Percentiles rank a stretch among this genome's conserved stretches.
phyloP scores from a whole-genome alignment of 2,329 filamentous ascomycete species.

The Fusarium praegraminearum region DNA sequence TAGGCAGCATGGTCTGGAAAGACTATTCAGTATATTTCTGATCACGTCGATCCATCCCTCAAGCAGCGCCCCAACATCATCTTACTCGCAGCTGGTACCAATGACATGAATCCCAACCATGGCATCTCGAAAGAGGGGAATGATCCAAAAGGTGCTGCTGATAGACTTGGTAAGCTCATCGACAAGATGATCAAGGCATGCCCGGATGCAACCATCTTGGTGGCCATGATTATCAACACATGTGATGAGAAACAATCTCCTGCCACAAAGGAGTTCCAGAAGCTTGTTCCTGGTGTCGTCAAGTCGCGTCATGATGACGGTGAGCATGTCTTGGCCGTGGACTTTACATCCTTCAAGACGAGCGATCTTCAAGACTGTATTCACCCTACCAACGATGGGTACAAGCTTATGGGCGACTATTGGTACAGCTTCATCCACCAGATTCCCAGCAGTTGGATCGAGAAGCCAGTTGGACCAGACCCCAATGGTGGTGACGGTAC shows the following conservation, averaged over 20 bases:
- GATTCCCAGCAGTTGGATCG: constrained; percentile 40
- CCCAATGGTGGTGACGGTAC: neutral
- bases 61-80: constrained; percentile 25
- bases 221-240: constrained; percentile 25
- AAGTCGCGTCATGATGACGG: constrained; percentile 8
- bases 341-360: constrained; percentile 24
- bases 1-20: constrained; percentile 31
- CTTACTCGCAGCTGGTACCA: constrained; percentile 18
- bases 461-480: constrained; percentile 26
- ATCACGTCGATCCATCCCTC: constrained; percentile 12
- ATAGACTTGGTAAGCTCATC: constrained; percentile 13
- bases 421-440: constrained; percentile 45
- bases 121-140: constrained; percentile 27
- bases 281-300: constrained; percentile 6
- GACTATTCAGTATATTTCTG: constrained; percentile 27
- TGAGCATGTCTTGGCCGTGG: constrained; percentile 22
- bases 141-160: constrained; percentile 8
- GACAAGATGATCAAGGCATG: constrained; percentile 27
- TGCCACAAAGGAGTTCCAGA: neutral
- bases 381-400: constrained; percentile 39
- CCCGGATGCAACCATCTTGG: constrained; percentile 23
- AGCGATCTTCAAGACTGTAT: constrained; percentile 37
- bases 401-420: constrained; percentile 35
- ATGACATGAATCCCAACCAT: constrained; percentile 24
- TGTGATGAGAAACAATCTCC: constrained; percentile 6